phyloP scores from a whole-genome alignment of 2,329 filamentous ascomycete genomes.

The Arthrobotrys musiformis region DNA sequence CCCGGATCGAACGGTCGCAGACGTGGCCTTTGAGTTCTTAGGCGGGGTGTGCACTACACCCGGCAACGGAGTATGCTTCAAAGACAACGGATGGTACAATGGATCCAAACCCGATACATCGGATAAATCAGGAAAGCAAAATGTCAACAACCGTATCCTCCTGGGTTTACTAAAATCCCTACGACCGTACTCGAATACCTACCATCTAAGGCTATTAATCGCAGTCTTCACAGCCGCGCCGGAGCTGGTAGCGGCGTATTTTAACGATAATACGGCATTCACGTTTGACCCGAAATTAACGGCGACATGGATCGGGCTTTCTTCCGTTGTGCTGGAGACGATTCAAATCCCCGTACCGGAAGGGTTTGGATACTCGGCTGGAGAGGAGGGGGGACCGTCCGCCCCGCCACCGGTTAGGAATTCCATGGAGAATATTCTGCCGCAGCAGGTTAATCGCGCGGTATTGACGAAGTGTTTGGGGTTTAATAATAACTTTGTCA shows the following conservation, averaged over 20 bases:
- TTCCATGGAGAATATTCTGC: constrained; percentile 85
- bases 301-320: constrained; percentile 93
- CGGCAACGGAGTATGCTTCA: constrained; percentile 77
- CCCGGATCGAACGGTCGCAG: constrained; percentile 70
- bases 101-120: constrained; percentile 62
- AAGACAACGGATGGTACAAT: constrained; percentile 86
- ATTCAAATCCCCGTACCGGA: constrained; percentile 78
- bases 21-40: constrained; percentile 79
- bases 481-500: constrained; percentile 76
- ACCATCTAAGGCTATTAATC: constrained; percentile 83
- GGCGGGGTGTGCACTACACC: constrained; percentile 78
- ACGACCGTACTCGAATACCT: constrained; percentile 81
- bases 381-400: constrained; percentile 68
- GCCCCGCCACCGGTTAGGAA: constrained; percentile 81
- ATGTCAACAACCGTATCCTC: constrained; percentile 82
- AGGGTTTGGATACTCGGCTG: constrained; percentile 75
- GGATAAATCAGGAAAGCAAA: constrained; percentile 70
- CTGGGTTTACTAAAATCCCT: constrained; percentile 81
- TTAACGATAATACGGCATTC: constrained; percentile 80
- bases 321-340: constrained; percentile 84
- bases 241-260: constrained; percentile 89
- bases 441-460: constrained; percentile 82
- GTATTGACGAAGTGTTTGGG: constrained; percentile 81
- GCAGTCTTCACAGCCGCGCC: constrained; percentile 83
- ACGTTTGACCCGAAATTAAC: constrained; percentile 91